Conservation (phyloP, 2,329 filamentous ascomycete species). For the Capronia coronata region DNA sequence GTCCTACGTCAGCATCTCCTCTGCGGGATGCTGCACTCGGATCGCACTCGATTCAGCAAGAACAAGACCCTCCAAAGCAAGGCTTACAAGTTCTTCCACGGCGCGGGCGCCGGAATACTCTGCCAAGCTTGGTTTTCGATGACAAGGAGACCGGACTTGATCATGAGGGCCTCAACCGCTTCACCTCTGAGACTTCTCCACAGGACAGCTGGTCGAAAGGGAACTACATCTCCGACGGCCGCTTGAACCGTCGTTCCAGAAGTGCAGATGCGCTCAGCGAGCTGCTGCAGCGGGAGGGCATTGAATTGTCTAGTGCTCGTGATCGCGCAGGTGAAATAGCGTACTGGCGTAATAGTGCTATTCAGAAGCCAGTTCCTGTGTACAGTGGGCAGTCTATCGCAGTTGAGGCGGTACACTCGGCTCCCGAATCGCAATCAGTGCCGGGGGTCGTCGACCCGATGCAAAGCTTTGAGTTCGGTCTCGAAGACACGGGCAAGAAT, state of each 20-base stretch:
- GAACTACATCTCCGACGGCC: slow-evolving; percentile 20
- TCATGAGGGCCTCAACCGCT: slow-evolving; percentile 6
- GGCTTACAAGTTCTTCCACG: slow-evolving; percentile 8
- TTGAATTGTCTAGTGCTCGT: slow-evolving; percentile 37
- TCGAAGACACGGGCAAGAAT: slow-evolving; percentile 31
- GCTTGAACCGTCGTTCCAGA: slow-evolving; percentile 39
- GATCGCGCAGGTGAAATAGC: slow-evolving; percentile 38
- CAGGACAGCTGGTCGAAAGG: slow-evolving; percentile 9
- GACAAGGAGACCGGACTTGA: slow-evolving; percentile 32
- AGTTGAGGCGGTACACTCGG: slow-evolving; percentile 17
- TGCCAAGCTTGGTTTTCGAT: slow-evolving; percentile 41
- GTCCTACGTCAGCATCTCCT: slow-evolving; percentile 3
- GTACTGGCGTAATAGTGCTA: slow-evolving; percentile 34
- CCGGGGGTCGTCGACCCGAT: slow-evolving; percentile 14
- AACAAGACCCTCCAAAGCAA: slow-evolving; percentile 7
- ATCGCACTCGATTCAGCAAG: slow-evolving; percentile 20
- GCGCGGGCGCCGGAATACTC: slow-evolving; percentile 36
- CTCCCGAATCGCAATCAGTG: slow-evolving; percentile 10
- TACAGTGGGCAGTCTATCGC: slow-evolving; percentile 21
- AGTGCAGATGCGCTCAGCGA: slow-evolving; percentile 40
- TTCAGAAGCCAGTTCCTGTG: slow-evolving; percentile 29
- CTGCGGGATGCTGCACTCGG: slow-evolving; percentile 20
- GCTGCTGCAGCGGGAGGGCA: slow-evolving; percentile 29
- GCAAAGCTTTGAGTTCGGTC: slow-evolving; percentile 29
- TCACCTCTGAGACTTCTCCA: not conserved